These are phyloP conservation scores for Panicum hallii DNA, from an alignment of 202 grass and related monocot species.

Conservation along the genomic window DNA sequence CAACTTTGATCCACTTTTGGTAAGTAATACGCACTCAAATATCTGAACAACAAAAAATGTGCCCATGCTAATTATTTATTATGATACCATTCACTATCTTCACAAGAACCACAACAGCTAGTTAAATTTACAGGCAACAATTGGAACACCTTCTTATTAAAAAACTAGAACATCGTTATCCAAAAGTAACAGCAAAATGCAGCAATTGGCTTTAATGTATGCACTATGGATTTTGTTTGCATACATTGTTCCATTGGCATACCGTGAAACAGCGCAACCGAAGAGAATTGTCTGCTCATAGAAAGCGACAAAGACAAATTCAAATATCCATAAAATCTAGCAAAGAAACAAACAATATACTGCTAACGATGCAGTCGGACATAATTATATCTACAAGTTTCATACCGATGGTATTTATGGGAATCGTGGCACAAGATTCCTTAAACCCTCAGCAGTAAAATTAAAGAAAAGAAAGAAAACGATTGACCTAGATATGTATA, in stretches of 20 bases:
- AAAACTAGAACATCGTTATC: slow-evolving; percentile 14
- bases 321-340: slow-evolving; percentile 20
- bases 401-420: not conserved
- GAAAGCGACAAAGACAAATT: not conserved
- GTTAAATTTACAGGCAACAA: slow-evolving; percentile 54
- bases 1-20: no score
- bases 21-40: not conserved
- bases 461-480: not conserved
- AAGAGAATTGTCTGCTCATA: not conserved
- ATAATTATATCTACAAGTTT: not conserved
- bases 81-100: slow-evolving; percentile 35
- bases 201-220: not conserved
- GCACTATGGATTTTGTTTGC: slow-evolving; percentile 8
- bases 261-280: not conserved
- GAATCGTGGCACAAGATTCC: not conserved
- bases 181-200: slow-evolving; percentile 24
- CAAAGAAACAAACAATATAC: not conserved
- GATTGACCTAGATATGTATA: not conserved
- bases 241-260: slow-evolving; percentile 1
- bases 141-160: no score
- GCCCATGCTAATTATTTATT: not conserved
- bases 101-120: slow-evolving; percentile 13
- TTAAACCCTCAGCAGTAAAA: not conserved
- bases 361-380: not conserved
- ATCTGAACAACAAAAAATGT: not conserved